Evolutionary conservation across 2,329 filamentous ascomycete species (phyloP), one percentile per base, ranked within the genome.

Genomic region (Fusarium sp.): DNA sequence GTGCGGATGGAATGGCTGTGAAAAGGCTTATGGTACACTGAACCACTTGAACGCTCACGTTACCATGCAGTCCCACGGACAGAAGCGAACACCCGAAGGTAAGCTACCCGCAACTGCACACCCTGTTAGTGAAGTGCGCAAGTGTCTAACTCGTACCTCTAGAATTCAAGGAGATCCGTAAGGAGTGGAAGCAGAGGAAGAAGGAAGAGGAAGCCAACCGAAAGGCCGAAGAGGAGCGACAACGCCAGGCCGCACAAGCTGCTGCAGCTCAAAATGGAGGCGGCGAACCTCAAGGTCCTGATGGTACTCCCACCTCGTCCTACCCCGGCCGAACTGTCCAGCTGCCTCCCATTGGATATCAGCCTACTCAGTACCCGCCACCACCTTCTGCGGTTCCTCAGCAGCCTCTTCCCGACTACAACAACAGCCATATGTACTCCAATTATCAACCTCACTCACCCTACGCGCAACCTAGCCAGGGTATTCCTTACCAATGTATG

Each of bases 151-250:
- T 21, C 11, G 3, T n/a, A 57, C 9, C 65, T 74, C 69, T 76
- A 98, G 96, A 98, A 80, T 98, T 99, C 83, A 99, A 99, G 79
- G 96, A 99, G 76, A 97, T 98, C 63, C 92, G 96, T 67, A 98
- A 98, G 78, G 95, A 98, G 77, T 99, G 96, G 96, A 99, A 98
- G 83, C 92, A 93, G 37, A 93, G 96, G 76, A 98, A 98, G 88
- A 99, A 99, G 92, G 96, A 98, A 79, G 95, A 98, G 68, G 94
- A 97, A 37, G 66, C 66, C 18, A 66, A 63, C n/a, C 66, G 66
- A 37, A 69, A 69, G 58, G 66, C 66, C 11, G 96, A 98, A 78
- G 95, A 98, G 70, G 94, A 97, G 76, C 91, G 94, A 57, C 90
- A 89, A 78, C 87, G 84, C 47, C 74, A 74, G 55, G 78, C 77